These are phyloP conservation scores for Brassica rapa DNA, from an alignment of 345 rosid genomes.

Conservation along the genomic window DNA sequence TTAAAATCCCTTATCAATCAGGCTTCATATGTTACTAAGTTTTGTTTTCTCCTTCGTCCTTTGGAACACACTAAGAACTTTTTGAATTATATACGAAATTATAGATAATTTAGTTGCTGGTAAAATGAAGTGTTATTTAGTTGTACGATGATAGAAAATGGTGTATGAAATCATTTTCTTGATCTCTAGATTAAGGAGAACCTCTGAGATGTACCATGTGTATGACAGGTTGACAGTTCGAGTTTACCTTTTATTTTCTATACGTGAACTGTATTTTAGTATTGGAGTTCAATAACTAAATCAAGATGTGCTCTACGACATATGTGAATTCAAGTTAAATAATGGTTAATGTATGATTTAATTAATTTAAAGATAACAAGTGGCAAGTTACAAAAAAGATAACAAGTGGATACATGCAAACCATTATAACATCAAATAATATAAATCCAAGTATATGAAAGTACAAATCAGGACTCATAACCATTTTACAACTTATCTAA, in stretches of 20 bases:
- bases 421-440: neutral
- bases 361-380: slow-evolving; percentile 14
- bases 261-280: slow-evolving; percentile 5
- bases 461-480: neutral
- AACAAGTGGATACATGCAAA: slow-evolving; percentile 24
- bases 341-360: neutral
- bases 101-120: neutral
- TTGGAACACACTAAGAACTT: slow-evolving; percentile 6
- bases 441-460: slow-evolving; percentile 5
- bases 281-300: neutral
- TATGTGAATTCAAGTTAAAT: slow-evolving; percentile 11
- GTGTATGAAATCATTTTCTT: neutral
- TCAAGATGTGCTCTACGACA: neutral
- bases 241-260: slow-evolving; percentile 1
- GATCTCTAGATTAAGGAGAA: slow-evolving; percentile 18
- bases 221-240: slow-evolving; percentile 26
- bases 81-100: slow-evolving; percentile 8
- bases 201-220: slow-evolving; percentile 32
- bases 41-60: neutral
- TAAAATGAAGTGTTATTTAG: slow-evolving; percentile 4
- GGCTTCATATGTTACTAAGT: neutral
- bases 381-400: neutral
- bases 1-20: neutral
- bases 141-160: neutral
- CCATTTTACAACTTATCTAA: neutral